Evolutionary conservation across 164 flowering plant species (phyloP), one percentile per base, ranked within the genome.

Genomic region (Cinnamomum micranthum): DNA sequence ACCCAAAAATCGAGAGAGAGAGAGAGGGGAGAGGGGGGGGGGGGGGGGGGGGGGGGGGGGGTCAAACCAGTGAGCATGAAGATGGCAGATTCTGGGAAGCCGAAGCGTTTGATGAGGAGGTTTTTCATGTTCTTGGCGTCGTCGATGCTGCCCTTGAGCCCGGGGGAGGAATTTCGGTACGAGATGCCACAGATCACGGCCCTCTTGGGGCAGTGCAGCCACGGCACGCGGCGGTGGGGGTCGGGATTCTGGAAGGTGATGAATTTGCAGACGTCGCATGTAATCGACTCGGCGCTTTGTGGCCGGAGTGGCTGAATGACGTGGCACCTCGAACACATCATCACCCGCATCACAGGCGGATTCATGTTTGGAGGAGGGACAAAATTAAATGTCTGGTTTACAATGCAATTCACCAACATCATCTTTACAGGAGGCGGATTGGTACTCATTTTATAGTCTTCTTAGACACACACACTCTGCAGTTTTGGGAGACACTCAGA

Each of bases 101-200:
- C 71, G 77, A 87, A 88, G 33, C 72, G 70, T 31, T 31, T 31
- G 27, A 86, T 33, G 69, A 91, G 78, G 79, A 89, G 71, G 72
- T 77, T 80, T 76, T 79, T 83, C 95, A 91, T 89, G 74, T 87
- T 89, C 75, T 81, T 89, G 25, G 89, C 90, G 62, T 88, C 95
- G 68, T 89, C 90, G 11, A 91, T 72, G 70, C 94, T 89, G 0
- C 94, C 96, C 75, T 89, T 86, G 65, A 93, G 93, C 87, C 90
- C 91, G 70, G 84, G 75, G 63, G 79, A 66, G 20, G 89, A 73
- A 65, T 73, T 35, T 75, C 66, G 78, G 69, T 93, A 93, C 72
- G 91, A 88, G 2, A 93, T 81, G 19, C 93, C 98, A 71, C 86
- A 78, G 33, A 93, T 89, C 80, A 93, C 85, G 12, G 97, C 98